Evolutionary conservation across 1,284 basidiomycete species (phyloP).

Genomic region (Boletellus deceptivus): DNA sequence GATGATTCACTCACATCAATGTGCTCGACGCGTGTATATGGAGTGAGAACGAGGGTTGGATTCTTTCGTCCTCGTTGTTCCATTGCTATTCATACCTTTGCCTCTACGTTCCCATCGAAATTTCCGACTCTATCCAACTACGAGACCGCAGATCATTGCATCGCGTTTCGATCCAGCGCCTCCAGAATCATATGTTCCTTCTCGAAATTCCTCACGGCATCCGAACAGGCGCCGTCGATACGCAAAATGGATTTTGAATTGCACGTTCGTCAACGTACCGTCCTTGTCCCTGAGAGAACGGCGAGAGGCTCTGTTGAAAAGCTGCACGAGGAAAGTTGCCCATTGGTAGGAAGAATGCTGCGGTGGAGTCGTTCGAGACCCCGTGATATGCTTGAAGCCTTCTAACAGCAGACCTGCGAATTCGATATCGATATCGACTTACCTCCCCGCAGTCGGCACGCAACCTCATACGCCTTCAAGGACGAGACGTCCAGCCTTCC

Average conservation of each 20-base stretch:
- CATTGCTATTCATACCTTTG: background rate
- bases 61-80: background rate
- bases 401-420: background rate
- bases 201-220: background rate
- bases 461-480: constrained; percentile 1
- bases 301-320: background rate
- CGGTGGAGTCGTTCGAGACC: background rate
- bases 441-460: background rate
- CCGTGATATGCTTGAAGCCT: background rate
- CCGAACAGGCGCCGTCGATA: background rate
- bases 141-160: background rate
- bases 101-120: constrained; percentile 1
- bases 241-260: background rate
- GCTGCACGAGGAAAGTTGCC: background rate
- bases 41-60: background rate
- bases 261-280: background rate
- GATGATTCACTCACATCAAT: background rate
- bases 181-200: background rate
- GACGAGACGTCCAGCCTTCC: background rate
- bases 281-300: background rate
- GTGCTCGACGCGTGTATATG: constrained; percentile 1
- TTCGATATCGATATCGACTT: background rate
- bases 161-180: background rate
- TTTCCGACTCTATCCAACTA: background rate
- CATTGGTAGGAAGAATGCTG: background rate